Conservation (phyloP, 140 eudicot species). For the Flaveria floridana region DNA sequence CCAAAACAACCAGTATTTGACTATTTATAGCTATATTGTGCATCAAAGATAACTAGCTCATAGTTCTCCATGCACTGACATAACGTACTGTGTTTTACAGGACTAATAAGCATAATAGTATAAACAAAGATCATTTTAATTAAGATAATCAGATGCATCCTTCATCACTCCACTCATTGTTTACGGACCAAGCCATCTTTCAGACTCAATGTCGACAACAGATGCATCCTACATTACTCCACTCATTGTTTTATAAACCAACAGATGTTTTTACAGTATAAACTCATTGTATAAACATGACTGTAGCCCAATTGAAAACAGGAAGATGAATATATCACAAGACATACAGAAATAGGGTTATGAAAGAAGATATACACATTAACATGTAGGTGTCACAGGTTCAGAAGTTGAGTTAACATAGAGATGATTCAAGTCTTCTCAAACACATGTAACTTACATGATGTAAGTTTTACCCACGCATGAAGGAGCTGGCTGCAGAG, state of each 20-base stretch:
- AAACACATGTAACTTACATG: too few relatives aligned
- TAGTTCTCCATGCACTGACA: slow-evolving; percentile 4
- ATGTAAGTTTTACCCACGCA: slow-evolving; percentile 6
- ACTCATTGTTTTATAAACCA: slow-evolving; percentile 1
- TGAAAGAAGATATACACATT: neutral
- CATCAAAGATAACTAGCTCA: slow-evolving; percentile 5
- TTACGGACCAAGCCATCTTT: neutral
- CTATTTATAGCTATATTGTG: neutral
- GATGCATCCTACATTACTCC: slow-evolving; percentile 6
- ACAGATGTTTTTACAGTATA: neutral
- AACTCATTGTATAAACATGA: neutral
- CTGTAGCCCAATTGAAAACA: neutral
- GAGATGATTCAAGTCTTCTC: too few relatives aligned
- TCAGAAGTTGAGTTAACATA: too few relatives aligned
- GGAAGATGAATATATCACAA: neutral
- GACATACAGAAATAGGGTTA: neutral
- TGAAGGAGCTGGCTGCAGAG: too few relatives aligned
- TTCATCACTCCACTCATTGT: too few relatives aligned
- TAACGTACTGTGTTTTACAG: neutral
- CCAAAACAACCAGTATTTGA: neutral
- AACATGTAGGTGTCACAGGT: neutral
- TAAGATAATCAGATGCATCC: neutral
- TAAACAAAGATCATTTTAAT: neutral
- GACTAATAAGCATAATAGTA: neutral
- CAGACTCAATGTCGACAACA: neutral